Conservation (phyloP, 257 asterid genomes). For the Marsdenia floribunda region DNA sequence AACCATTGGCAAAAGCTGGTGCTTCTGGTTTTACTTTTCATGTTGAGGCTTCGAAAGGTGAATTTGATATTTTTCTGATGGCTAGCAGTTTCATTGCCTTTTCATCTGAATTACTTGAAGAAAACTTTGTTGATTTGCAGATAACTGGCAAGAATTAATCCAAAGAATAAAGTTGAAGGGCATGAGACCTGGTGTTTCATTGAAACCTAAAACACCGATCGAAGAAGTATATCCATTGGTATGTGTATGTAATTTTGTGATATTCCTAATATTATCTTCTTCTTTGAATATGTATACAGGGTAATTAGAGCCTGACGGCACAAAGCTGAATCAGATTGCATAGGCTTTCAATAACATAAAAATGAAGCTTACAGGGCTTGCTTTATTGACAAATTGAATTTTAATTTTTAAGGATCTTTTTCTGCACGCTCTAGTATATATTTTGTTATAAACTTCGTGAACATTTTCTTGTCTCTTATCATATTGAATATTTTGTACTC, state of each 20-base stretch:
- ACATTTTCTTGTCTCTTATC: background rate
- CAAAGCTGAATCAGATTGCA: background rate
- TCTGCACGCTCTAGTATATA: background rate
- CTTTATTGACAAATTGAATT: background rate
- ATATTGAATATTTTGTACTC: background rate
- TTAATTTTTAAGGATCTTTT: background rate
- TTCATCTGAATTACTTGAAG: background rate
- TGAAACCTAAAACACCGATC: constrained; percentile 82
- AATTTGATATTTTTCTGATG: constrained; percentile 6
- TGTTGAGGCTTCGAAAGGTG: constrained; percentile 76
- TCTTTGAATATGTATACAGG: background rate
- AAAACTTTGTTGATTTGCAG: constrained; percentile 28
- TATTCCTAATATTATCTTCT: background rate
- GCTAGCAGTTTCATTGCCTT: background rate
- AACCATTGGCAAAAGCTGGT: constrained; percentile 75
- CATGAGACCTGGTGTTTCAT: constrained; percentile 81
- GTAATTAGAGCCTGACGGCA: background rate
- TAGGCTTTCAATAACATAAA: background rate
- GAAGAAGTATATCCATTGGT: constrained; percentile 90
- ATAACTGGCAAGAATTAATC: constrained; percentile 85
- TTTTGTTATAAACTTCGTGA: background rate
- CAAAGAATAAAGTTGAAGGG: constrained; percentile 69
- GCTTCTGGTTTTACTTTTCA: constrained; percentile 97
- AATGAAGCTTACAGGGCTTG: background rate
- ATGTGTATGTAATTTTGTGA: constrained; percentile 2